Base-by-base conservation (phyloP, 352 stramenopile species). In the Phytophthora chlamydospora region DNA sequence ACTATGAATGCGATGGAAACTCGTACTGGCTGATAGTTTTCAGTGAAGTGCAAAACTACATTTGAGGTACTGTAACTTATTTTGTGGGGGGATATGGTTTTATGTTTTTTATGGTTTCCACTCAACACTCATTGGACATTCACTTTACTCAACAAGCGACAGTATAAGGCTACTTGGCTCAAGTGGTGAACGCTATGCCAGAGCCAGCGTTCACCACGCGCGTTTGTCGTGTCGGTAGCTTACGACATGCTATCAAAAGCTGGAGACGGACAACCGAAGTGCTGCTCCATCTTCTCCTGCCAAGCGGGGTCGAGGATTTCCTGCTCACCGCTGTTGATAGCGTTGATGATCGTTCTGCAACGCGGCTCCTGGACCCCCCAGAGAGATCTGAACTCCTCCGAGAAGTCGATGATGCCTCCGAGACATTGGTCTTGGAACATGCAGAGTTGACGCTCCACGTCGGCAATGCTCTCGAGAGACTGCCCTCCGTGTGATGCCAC, bases 401-500 rank as follows among this genome's bases (percentile, higher is more conserved):
- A 60, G 42, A 75, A 84, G 27, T 80, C 62, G 3, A 58, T 31
- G 4, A 70, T 62, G 8, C 74, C 74, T 21, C 74, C 74, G 6
- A 84, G 73, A 58, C 76, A 86, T 24, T 78, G 60, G 6, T 80
- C 69, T 32, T 86, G 64, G 48, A 83, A 76, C 68, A 77, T 62
- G 43, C 76, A 80, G 32, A 74, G 38, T 63, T 84, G 80, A 44
- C 66, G 68, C 36, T 86, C 74, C 43, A 84, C 63, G 39, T 86
- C 71, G 8, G 60, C 71, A 5, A 75, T 62, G 29, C 59, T 69
- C 4, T 75, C 54, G 19, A 39, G n/a, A 11, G 56, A 63, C 1
- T 63, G 33, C 1, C 59, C 69, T 38, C 70, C 66, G 10, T 70
- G 57, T 6, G 50, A 32, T 34, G 56, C 27, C 41, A 68, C 60